Evolutionary conservation across 2,329 filamentous ascomycete genomes (phyloP).

Genomic region (Curvularia lunata): DNA sequence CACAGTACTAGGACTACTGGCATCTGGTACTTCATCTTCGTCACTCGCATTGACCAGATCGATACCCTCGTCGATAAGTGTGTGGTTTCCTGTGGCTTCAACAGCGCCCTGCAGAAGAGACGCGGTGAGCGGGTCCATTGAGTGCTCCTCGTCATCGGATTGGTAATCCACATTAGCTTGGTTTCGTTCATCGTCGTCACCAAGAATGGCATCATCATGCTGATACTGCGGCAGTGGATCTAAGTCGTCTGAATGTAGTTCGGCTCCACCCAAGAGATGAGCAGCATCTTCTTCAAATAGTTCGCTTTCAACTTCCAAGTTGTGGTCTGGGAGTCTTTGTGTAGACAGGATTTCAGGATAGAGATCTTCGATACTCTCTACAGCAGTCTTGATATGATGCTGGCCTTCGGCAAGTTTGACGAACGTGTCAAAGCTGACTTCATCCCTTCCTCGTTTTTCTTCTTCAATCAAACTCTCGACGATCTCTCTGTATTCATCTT

Average conservation of each 20-base stretch:
- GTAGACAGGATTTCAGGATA: constrained; percentile 69
- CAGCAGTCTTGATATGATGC: constrained; percentile 71
- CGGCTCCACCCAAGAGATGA: background rate
- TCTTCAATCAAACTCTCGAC: constrained; percentile 67
- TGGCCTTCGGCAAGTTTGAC: constrained; percentile 62
- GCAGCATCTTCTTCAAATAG: background rate
- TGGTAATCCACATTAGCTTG: constrained; percentile 25
- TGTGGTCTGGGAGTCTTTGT: constrained; percentile 23
- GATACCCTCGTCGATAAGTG: constrained; percentile 29
- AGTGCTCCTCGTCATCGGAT: constrained; percentile 31
- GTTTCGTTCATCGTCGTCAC: constrained; percentile 34
- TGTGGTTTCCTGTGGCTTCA: constrained; percentile 11
- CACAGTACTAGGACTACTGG: constrained; percentile 7
- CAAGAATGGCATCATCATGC: constrained; percentile 14
- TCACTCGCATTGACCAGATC: constrained; percentile 26
- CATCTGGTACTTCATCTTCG: constrained; percentile 15
- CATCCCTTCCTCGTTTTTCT: constrained; percentile 62
- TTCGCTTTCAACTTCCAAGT: background rate
- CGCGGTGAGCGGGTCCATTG: constrained; percentile 41
- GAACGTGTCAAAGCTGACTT: constrained; percentile 70
- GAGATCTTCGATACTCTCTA: constrained; percentile 87
- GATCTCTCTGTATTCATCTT: constrained; percentile 77
- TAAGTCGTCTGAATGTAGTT: background rate
- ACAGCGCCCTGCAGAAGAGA: constrained; percentile 26
- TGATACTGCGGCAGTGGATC: constrained; percentile 1